Evolutionary conservation across 257 asterid genomes (phyloP), one percentile per base, ranked within the genome.

Genomic region (Solanum pennellii): DNA sequence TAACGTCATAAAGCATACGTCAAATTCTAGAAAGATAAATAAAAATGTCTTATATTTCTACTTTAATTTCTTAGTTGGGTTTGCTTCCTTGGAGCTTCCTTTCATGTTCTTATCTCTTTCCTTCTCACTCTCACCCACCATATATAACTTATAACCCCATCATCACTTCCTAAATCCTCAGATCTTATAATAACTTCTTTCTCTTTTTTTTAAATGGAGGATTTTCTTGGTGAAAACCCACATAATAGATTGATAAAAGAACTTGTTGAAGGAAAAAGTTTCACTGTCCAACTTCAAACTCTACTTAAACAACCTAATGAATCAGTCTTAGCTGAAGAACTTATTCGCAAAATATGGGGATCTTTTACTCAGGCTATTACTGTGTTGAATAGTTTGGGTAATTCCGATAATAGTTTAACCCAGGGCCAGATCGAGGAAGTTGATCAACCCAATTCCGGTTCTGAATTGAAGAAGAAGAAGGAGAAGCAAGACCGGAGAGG

Each of bases 401-500:
- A 73, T 59, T 41, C 23, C 23, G 27, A 27, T 74, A 89, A 42
- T 68, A 13, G 11, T 66, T 80, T 87, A 1, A 13, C 77, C 75
- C 75, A 27, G 12, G 7, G 9, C 82, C 94, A 82, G 95, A 91
- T 87, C 93, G 80, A 88, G 84, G 88, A 89, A 0, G 65, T 79
- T 44, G 84, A 79, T 45, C 39, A 79, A 87, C 87, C 80, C 7
- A 91, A 87, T 88, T 62, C 82, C 75, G 93, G 84, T 45, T 52
- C 89, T 59, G 73, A 79, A 41, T 31, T 39, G 13, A 88, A 69
- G 60, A n/a, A 83, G 14, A 21, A 84, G 85, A 93, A 88, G 86
- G 88, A 42, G 86, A 93, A 90, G 88, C 76, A 69, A 18, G 91
- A 92, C 27, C 94, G 94, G 82, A 92, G 97, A 89, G 98, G 98